Evolutionary conservation across 2,329 filamentous ascomycete species (phyloP), one percentile per base, ranked within the genome.

Genomic region (Arthroderma sp.): DNA sequence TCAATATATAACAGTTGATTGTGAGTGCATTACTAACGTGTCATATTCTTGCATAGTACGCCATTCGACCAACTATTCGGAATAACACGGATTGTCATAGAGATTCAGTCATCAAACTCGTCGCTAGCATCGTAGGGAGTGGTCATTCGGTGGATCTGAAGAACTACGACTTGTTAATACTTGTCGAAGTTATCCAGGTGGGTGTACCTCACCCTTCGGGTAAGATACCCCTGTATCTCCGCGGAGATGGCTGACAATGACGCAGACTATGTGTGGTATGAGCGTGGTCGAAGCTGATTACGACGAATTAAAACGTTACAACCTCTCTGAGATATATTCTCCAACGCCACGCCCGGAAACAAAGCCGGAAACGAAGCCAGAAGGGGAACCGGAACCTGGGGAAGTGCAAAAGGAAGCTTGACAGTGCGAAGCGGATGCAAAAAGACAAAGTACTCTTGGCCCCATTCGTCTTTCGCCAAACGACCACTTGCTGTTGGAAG

Each of bases 161-260:
- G 57, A 75, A 78, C 39, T 83, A 82, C 64, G 81, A 85, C 68
- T 65, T 78, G 41, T 70, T 83, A 52, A 81, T 85, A 60, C 67
- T 85, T 38, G 79, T 85, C 47, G 81, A 84, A 63, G 73, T 85
- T 57, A 80, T 82, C 66, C 77, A 83, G 72, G 81, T 83, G 68
- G 63, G 77, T 63, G 44, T 52, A 28, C 13, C 41, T 23, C 25
- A 25, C 21, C 1, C 8, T 2, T 28, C 47, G 23, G 39, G n/a
- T n/a, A 17, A 4, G 3, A 8, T 23, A 43, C 25, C 38, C 54
- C 11, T 55, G 54, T 33, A 41, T 17, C 28, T 23, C 43, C 31
- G 54, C 28, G 41, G 37, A 44, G 25, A 58, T 54, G 33, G 15
- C 56, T 61, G 23, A 58, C 54, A n/a, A 49, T 41, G 56, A 54